A percentile compares a stretch with the other conserved stretches of the same genome.
Evolutionary conservation across 441 rosid species (phyloP).

Genomic region (Cnidoscolus chayamansa): DNA sequence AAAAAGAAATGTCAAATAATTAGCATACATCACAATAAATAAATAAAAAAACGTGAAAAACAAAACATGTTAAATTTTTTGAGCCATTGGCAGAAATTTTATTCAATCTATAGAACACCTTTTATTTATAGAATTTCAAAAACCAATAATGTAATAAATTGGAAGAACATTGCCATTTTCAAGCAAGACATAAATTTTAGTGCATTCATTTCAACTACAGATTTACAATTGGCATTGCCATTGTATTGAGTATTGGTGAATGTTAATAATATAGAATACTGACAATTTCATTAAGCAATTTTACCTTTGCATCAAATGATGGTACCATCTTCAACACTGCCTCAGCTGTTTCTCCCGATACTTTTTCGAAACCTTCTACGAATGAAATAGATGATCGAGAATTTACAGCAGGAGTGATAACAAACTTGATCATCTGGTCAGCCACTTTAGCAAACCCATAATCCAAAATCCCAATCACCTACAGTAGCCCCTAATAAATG

Average conservation of each 20-base stretch:
- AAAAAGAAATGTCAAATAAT: slow-evolving; percentile 12
- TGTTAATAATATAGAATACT: slow-evolving; percentile 10
- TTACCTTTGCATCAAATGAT: slow-evolving; percentile 54
- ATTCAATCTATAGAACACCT: background rate
- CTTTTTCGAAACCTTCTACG: slow-evolving; percentile 49
- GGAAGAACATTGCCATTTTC: slow-evolving; percentile 2
- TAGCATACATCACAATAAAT: background rate
- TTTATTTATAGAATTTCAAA: background rate
- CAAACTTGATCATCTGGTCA: slow-evolving; percentile 75
- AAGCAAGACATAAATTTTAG: background rate
- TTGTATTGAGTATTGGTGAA: background rate
- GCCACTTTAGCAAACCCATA: slow-evolving; percentile 91
- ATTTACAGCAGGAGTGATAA: slow-evolving; percentile 64
- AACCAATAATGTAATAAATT: background rate
- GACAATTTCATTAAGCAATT: slow-evolving; percentile 5
- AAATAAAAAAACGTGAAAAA: background rate
- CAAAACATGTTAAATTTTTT: slow-evolving; percentile 2
- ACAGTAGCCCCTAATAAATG: slow-evolving; percentile 29
- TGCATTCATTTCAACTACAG: background rate
- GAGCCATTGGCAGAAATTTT: slow-evolving; percentile 5
- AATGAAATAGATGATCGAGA: slow-evolving; percentile 45
- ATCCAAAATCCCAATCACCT: slow-evolving; percentile 81
- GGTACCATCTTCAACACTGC: slow-evolving; percentile 52
- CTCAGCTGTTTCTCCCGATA: slow-evolving; percentile 44
- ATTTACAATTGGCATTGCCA: background rate